Evolutionary conservation across 768 basidiomycete species (phyloP).

Genomic region (Clathrus columnatus): DNA sequence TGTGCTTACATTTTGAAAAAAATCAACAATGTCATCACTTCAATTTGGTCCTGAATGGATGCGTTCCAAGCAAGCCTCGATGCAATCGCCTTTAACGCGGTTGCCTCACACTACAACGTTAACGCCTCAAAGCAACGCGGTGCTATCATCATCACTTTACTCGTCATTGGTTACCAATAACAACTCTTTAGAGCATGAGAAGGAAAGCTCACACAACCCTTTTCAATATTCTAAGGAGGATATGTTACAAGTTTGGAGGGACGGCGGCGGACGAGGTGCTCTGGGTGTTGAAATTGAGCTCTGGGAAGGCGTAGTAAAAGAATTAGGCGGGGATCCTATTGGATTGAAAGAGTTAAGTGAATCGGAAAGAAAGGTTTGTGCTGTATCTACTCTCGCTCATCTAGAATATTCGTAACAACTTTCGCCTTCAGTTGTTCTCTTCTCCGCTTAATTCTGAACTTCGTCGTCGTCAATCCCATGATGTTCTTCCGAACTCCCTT

Average conservation of each 20-base stretch:
- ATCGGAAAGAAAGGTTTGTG: slow-evolving; percentile 77
- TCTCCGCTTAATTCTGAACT: slow-evolving; percentile 80
- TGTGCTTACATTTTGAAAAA: neutral
- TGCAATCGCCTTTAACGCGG: slow-evolving; percentile 31
- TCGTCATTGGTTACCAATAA: slow-evolving; percentile 59
- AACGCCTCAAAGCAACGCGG: slow-evolving; percentile 15
- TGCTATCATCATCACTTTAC: slow-evolving; percentile 48
- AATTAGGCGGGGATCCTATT: slow-evolving; percentile 62
- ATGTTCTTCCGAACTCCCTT: slow-evolving; percentile 49
- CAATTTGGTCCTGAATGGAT: slow-evolving; percentile 94
- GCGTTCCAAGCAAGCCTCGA: slow-evolving; percentile 61
- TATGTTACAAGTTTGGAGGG: slow-evolving; percentile 73
- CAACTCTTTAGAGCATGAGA: slow-evolving; percentile 39
- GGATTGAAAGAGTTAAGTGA: slow-evolving; percentile 74
- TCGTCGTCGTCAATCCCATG: slow-evolving; percentile 76
- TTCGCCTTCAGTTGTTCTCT: slow-evolving; percentile 56
- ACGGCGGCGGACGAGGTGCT: slow-evolving; percentile 63
- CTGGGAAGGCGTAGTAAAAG: slow-evolving; percentile 84
- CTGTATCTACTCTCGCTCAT: slow-evolving; percentile 1
- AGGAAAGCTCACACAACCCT: slow-evolving; percentile 60
- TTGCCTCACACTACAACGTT: slow-evolving; percentile 56
- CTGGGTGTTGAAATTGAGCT: slow-evolving; percentile 81
- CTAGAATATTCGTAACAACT: neutral
- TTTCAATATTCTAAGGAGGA: slow-evolving; percentile 85
- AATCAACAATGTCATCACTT: slow-evolving; percentile 36